These are phyloP conservation scores for Phalaenopsis equestris DNA, from an alignment of 106 monocot species.

Conservation along the genomic window DNA sequence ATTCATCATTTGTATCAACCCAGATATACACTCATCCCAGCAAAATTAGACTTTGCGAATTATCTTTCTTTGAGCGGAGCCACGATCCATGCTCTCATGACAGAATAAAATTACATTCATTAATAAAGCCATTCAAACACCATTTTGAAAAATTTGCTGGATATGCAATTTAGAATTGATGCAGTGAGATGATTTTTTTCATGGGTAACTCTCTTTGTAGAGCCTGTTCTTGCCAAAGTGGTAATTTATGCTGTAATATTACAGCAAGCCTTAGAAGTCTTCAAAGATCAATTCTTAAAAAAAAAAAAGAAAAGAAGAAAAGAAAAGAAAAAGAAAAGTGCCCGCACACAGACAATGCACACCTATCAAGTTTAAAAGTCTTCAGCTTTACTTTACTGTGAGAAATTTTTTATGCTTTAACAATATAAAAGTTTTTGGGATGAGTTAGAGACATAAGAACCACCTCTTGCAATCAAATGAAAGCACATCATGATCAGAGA, in stretches of 20 bases:
- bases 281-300: not conserved
- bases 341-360: no score
- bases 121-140: not conserved
- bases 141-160: not conserved
- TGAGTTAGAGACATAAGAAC: not conserved
- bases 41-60: not conserved
- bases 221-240: not conserved
- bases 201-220: not conserved
- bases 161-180: not conserved
- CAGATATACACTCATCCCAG: not conserved
- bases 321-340: no score
- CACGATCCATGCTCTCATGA: not conserved
- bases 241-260: not conserved
- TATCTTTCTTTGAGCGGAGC: not conserved
- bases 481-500: not conserved
- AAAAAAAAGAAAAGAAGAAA: no score
- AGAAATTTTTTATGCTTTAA: not conserved
- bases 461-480: not conserved
- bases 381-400: not conserved
- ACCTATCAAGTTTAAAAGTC: not conserved
- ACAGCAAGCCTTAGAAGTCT: not conserved
- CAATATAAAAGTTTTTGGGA: not conserved
- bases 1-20: not conserved
- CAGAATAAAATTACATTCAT: slow-evolving; percentile 6
- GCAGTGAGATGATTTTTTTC: not conserved